Evolutionary conservation across 192 early-diverging fungal genomes (phyloP).

Genomic region (Backusella liffmaniae): DNA sequence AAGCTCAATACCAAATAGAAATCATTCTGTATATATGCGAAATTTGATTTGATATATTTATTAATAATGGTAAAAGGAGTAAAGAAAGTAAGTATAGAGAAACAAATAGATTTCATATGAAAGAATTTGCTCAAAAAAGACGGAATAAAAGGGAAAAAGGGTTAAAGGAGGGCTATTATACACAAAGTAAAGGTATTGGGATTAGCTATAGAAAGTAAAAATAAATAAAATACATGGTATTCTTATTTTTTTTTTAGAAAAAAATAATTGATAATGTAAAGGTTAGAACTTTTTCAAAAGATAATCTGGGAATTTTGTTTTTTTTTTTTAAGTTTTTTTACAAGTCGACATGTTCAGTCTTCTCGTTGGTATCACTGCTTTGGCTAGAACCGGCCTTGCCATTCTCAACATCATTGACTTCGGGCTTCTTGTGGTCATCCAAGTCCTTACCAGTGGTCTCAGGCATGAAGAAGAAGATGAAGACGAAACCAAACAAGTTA

Average conservation of each 20-base stretch:
- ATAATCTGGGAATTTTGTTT: not conserved
- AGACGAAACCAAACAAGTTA: slow-evolving; percentile 62
- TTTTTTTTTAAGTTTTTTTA: not conserved
- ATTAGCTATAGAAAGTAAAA: not conserved
- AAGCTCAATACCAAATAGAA: not conserved
- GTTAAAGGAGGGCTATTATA: not conserved
- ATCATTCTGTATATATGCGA: not conserved
- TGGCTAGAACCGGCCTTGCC: not conserved
- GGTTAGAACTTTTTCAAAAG: not conserved
- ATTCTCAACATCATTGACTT: not conserved
- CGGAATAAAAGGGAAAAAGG: not conserved
- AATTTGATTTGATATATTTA: slow-evolving; percentile 5
- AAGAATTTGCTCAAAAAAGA: not conserved
- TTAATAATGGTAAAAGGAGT: not conserved
- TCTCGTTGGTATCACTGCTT: slow-evolving; percentile 5
- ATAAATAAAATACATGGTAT: not conserved
- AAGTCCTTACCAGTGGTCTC: slow-evolving; percentile 60
- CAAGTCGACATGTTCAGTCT: slow-evolving; percentile 6
- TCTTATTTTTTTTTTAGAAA: not conserved
- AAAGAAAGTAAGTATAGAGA: not conserved
- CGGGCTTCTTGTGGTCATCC: slow-evolving; percentile 9
- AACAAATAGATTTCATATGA: not conserved
- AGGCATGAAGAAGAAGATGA: slow-evolving; percentile 71
- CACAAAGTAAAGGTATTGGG: slow-evolving; percentile 1
- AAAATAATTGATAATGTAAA: not conserved